Evolutionary conservation across 208 protist species (phyloP), one percentile per base, ranked within the genome.

Genomic region (Crithidia bombi): DNA sequence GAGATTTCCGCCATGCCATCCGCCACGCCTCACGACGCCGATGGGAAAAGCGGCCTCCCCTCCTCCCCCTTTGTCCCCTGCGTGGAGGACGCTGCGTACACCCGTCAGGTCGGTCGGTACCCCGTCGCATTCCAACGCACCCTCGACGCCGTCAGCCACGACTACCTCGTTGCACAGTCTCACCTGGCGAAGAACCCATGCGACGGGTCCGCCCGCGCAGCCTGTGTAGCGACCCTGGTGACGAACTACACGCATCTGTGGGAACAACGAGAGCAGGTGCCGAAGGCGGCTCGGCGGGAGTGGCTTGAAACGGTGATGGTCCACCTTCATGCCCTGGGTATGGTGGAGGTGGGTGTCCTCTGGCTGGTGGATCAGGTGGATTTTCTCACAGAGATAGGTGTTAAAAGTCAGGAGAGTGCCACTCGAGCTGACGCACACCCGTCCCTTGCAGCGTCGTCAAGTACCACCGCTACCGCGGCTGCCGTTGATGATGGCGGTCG

Each of bases 251-350:
- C 23, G 21, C 5, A 9, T 33, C 49, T 86, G 50, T 82, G 76
- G 81, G 3, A 26, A 30, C 44, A 69, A 14, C 72, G 71, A 0
- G 28, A 38, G 9, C 26, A 17, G 11, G 72, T 79, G 38, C 79
- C 78, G 0, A 43, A 65, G 35, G 50, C 47, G 6, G 41, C 69
- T 4, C 73, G 70, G 7, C 78, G 81, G 25, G 87, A 92, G 69
- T 92, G 87, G 87, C 64, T 81, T 15, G 81, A 89, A 41, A 79
- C 79, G n/a, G 71, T 78, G 17, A 62, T 83, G 59, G 69, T 65
- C 3, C 55, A 84, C 44, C 64, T 83, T 19, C 61, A 65, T 25
- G 57, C 56, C 4, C 28, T 75, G 21, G 25, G 64, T 49, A 65
- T 14, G 39, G n/a, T 69, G 2, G 51, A 41, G 15, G 47, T 36